Percentiles rank a stretch among this genome's conserved stretches.
These are phyloP conservation scores for Paspalum notatum DNA, from an alignment of 176 grass and related monocot species.

Conservation along the genomic window DNA sequence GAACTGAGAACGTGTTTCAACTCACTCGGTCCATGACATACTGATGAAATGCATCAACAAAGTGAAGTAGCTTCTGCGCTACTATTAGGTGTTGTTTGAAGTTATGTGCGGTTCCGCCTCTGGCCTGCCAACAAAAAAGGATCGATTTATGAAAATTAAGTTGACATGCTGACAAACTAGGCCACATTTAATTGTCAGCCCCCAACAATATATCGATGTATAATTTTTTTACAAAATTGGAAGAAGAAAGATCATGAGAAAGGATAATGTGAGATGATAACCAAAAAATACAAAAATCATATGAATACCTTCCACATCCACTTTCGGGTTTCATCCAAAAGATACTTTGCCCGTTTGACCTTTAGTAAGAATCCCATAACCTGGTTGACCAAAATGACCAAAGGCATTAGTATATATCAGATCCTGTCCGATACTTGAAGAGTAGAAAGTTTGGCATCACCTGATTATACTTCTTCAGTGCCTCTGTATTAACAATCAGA, in stretches of 20 bases:
- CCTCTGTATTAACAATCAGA: constrained; percentile 80
- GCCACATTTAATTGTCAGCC: constrained; percentile 9
- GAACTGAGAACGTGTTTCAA: constrained; percentile 24
- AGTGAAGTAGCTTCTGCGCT: constrained; percentile 95
- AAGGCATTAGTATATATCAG: constrained; percentile 2
- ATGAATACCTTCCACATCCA: constrained; percentile 96
- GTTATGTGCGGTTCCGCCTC: constrained; percentile 49
- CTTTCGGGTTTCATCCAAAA: constrained; percentile 87
- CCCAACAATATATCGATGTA: constrained; percentile 1
- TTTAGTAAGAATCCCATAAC: constrained; percentile 99
- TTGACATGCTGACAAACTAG: constrained; percentile 16
- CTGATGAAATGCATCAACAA: constrained; percentile 89
- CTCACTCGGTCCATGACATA: constrained; percentile 89
- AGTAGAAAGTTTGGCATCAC: constrained; percentile 50
- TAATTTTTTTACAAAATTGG: not conserved
- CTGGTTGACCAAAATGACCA: constrained; percentile 43
- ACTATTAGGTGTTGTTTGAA: constrained; percentile 88
- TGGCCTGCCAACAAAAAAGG: constrained; percentile 54
- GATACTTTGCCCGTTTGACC: constrained; percentile 92
- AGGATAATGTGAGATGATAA: constrained; percentile 13
- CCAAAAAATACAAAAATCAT: not conserved
- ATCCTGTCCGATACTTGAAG: not conserved
- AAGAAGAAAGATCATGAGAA: not conserved
- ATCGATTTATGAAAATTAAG: constrained; percentile 22
- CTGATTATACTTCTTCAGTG: constrained; percentile 96